A percentile compares a stretch with the other conserved stretches of the same genome.
Conservation (phyloP, 192 early-diverging fungal species). For the Entophlyctis luteolus region DNA sequence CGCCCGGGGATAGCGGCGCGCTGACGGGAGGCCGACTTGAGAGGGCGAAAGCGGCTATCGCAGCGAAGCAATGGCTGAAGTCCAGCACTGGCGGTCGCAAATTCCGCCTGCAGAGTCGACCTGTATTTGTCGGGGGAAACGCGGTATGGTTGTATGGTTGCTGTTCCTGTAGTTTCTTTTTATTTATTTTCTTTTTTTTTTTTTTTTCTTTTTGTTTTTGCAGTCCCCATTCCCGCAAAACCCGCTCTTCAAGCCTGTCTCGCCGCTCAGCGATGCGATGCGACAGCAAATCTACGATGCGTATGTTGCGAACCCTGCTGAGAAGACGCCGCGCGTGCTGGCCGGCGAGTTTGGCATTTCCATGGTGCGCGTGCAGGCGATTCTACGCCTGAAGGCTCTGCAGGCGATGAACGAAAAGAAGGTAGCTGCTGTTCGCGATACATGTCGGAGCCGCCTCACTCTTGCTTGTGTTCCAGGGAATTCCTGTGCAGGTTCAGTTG, state of each 20-base stretch:
- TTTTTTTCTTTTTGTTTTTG: constrained; percentile 16
- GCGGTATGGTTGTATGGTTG: no score
- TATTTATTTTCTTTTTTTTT: constrained; percentile 17
- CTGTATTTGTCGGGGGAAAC: background rate
- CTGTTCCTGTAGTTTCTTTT: no score
- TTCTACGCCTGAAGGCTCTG: constrained; percentile 78
- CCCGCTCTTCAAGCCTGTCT: constrained; percentile 72
- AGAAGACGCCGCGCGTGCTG: constrained; percentile 65
- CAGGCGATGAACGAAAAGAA: constrained; percentile 69
- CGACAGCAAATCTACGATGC: constrained; percentile 71
- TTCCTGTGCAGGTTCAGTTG: constrained; percentile 62
- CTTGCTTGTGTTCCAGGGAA: background rate
- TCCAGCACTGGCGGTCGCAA: background rate
- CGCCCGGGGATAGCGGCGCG: no score
- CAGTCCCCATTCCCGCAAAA: constrained; percentile 83
- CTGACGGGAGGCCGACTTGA: background rate
- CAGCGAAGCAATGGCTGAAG: background rate
- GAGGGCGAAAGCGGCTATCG: background rate
- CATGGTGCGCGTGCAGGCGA: constrained; percentile 83
- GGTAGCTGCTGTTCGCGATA: constrained; percentile 34
- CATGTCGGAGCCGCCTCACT: background rate
- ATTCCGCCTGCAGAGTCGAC: background rate
- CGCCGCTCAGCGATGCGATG: constrained; percentile 66
- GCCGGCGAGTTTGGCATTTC: constrained; percentile 69
- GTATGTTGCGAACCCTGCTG: constrained; percentile 56